A percentile compares a stretch with the other conserved stretches of the same genome.
Conservation (phyloP, 306 rosid genomes). For the Lithocarpus polystachyus region DNA sequence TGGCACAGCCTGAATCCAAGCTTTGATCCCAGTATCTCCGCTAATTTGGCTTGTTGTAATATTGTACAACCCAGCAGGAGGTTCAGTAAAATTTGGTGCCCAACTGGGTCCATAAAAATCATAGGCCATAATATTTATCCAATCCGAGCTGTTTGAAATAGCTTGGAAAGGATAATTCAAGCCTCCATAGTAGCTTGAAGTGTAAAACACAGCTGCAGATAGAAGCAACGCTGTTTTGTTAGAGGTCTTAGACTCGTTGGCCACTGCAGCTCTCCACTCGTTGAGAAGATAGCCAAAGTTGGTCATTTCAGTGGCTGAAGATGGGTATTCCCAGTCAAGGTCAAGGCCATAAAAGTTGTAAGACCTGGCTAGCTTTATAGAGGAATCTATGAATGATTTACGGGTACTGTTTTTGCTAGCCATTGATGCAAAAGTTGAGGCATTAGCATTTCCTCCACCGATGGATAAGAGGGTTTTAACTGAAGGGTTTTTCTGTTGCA, state of each 20-base stretch:
- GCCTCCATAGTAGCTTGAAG: not conserved
- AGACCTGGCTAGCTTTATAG: constrained; percentile 28
- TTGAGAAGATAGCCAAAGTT: constrained; percentile 36
- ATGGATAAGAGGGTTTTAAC: constrained; percentile 46
- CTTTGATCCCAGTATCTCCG: constrained; percentile 9
- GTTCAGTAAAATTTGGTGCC: constrained; percentile 18
- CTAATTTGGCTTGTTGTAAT: not conserved
- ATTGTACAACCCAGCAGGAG: constrained; percentile 31
- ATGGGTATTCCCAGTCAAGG: constrained; percentile 43
- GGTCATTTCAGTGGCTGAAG: constrained; percentile 29
- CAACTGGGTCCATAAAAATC: constrained; percentile 12
- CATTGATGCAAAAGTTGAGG: constrained; percentile 33
- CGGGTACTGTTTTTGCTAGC: constrained; percentile 27
- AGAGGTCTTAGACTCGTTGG: constrained; percentile 14
- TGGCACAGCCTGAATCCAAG: constrained; percentile 17
- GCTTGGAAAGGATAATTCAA: not conserved
- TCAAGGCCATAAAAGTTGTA: constrained; percentile 43
- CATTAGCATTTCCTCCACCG: constrained; percentile 37
- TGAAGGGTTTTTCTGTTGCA: constrained; percentile 35
- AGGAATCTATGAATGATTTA: constrained; percentile 39
- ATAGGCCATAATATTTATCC: constrained; percentile 17
- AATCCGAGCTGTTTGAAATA: constrained; percentile 7
- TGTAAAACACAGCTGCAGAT: constrained; percentile 30
- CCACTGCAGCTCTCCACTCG: constrained; percentile 40
- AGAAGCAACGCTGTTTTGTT: constrained; percentile 17